A percentile compares a stretch with the other conserved stretches of the same genome.
Conservation (phyloP, 2,329 filamentous ascomycete species). For the Aspergillus sp. region DNA sequence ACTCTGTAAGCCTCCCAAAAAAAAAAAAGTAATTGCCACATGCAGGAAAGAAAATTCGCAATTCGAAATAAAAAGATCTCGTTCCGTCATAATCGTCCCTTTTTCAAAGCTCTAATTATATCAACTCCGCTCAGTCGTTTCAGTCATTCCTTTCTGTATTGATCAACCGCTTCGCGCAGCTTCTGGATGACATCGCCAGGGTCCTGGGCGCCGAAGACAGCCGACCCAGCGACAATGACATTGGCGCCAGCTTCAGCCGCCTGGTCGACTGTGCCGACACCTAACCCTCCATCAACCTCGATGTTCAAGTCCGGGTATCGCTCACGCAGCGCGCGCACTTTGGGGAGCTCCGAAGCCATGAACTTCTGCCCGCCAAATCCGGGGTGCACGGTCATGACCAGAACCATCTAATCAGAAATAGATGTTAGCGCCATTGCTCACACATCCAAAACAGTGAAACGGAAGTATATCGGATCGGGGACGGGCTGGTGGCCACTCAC, state of each 20-base stretch:
- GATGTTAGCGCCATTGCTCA: neutral
- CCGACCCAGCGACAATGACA: slow-evolving; percentile 95
- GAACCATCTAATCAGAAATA: slow-evolving; percentile 71
- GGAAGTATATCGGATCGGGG: too few species aligned
- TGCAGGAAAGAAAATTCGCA: neutral
- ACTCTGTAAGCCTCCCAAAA: neutral
- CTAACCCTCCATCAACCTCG: slow-evolving; percentile 92
- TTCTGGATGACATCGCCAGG: slow-evolving; percentile 82
- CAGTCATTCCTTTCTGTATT: slow-evolving; percentile 38
- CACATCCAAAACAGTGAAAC: neutral
- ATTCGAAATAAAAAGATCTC: neutral
- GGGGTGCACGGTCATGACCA: slow-evolving; percentile 97
- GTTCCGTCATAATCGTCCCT: neutral
- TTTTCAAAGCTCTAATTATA: neutral
- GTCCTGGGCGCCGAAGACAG: slow-evolving; percentile 89
- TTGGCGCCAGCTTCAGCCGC: slow-evolving; percentile 95
- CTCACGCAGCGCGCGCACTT: slow-evolving; percentile 79
- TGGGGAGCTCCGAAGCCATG: slow-evolving; percentile 93
- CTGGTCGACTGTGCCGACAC: slow-evolving; percentile 84
- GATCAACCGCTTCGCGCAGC: slow-evolving; percentile 76
- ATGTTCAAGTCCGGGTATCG: slow-evolving; percentile 93
- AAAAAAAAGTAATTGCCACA: neutral
- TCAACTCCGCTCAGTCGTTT: neutral
- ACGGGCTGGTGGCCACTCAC: slow-evolving; percentile 54
- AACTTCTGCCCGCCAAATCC: slow-evolving; percentile 98